Percentiles rank a stretch among this genome's conserved stretches.
Conservation (phyloP, 2,329 filamentous ascomycete genomes). For the Xylariaceae sp. region DNA sequence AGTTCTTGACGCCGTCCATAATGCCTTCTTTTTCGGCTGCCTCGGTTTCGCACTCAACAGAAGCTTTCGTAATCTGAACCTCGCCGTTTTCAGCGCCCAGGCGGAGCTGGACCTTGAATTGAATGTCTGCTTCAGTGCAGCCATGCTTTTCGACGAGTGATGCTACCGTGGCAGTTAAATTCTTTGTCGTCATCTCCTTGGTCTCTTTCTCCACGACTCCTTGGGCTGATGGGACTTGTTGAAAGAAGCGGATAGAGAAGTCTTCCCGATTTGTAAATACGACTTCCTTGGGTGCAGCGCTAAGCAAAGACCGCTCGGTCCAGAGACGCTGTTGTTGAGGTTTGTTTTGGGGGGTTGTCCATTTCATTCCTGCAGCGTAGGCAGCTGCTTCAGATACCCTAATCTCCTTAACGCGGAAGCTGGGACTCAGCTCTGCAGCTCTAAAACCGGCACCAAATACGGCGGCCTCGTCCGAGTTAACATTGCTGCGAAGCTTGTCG, state of each 20-base stretch:
- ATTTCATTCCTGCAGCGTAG: conserved; percentile 79
- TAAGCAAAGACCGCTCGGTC: conserved; percentile 76
- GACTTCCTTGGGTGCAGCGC: conserved; percentile 80
- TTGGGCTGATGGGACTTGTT: conserved; percentile 64
- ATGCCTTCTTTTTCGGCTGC: conserved; percentile 75
- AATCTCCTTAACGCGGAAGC: conserved; percentile 98
- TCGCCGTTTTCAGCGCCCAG: conserved; percentile 77
- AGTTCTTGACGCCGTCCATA: conserved; percentile 92
- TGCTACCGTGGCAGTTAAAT: conserved; percentile 83
- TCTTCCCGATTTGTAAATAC: conserved; percentile 84
- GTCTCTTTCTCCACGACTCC: conserved; percentile 64
- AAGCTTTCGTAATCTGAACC: conserved; percentile 77
- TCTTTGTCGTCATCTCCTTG: conserved; percentile 75
- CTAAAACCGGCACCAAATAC: conserved; percentile 96
- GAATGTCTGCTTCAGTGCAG: conserved; percentile 78
- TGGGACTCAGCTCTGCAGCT: conserved; percentile 88
- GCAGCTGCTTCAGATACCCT: conserved; percentile 76
- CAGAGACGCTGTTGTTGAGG: conserved; percentile 83
- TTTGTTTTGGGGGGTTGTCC: conserved; percentile 72
- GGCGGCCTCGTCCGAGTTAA: conserved; percentile 96
- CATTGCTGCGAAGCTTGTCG: conserved; percentile 87
- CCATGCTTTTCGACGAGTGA: conserved; percentile 79
- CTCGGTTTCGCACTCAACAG: conserved; percentile 85
- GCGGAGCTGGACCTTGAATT: conserved; percentile 78
- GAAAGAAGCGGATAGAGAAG: conserved; percentile 80